Percentiles rank a stretch among this genome's conserved stretches.
These are phyloP conservation scores for Fusarium humuli DNA, from an alignment of 2,329 filamentous ascomycete genomes.

Conservation along the genomic window DNA sequence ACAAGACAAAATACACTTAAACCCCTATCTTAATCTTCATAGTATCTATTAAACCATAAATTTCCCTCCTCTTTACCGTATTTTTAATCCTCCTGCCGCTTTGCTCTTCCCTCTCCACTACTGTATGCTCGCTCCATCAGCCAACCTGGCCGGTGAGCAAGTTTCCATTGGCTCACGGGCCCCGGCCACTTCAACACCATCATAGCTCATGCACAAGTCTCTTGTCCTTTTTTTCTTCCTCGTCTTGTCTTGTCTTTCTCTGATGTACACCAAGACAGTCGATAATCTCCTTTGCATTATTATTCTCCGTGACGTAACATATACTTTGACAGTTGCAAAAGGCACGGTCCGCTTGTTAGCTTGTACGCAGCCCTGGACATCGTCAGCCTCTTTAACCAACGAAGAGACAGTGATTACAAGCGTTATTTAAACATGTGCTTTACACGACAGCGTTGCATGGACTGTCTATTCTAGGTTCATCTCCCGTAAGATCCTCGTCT, in stretches of 20 bases:
- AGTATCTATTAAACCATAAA: background rate
- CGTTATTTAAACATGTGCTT: constrained; percentile 10
- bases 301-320: constrained; percentile 11
- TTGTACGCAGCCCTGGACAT: constrained; percentile 2
- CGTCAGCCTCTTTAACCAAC: constrained; percentile 22
- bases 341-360: constrained; percentile 19
- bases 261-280: constrained; percentile 7
- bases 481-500: constrained; percentile 34
- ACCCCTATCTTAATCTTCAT: no score
- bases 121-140: constrained; percentile 39
- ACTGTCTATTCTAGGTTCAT: constrained; percentile 17
- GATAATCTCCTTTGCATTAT: background rate
- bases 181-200: constrained; percentile 39
- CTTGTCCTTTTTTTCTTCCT: background rate
- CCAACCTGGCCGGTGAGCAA: constrained; percentile 55
- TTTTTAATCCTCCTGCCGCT: constrained; percentile 12
- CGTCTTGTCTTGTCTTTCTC: background rate
- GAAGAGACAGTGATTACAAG: constrained; percentile 3
- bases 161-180: constrained; percentile 57
- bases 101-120: constrained; percentile 31
- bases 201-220: constrained; percentile 33
- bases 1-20: background rate
- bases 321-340: constrained; percentile 1
- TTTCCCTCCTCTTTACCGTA: background rate
- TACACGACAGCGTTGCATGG: constrained; percentile 23